phyloP scores from a whole-genome alignment of 495 filamentous ascomycete species.

The Daldinia decipiens region DNA sequence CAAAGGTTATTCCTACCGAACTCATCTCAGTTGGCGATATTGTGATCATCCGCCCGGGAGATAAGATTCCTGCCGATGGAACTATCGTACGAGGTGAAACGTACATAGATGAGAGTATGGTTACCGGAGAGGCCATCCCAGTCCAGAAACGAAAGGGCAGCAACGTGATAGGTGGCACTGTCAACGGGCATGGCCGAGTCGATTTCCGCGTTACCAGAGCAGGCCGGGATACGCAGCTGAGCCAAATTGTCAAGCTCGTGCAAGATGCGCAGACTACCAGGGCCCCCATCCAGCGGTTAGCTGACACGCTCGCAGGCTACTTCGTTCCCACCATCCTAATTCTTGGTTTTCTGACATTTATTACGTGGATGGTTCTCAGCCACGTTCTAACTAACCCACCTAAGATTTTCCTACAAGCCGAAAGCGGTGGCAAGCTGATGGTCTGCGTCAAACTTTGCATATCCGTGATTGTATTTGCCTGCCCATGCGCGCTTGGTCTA shows the following conservation, averaged over 20 bases:
- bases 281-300: constrained; percentile 94
- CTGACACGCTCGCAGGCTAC: constrained; percentile 89
- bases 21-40: constrained; percentile 95
- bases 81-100: constrained; percentile 87
- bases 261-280: constrained; percentile 95
- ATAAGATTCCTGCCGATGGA: constrained; percentile 96
- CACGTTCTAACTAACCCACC: constrained; percentile 83
- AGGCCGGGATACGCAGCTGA: constrained; percentile 93
- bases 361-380: constrained; percentile 94
- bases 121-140: constrained; percentile 95
- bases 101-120: constrained; percentile 98
- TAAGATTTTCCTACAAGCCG: constrained; percentile 83
- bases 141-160: constrained; percentile 86
- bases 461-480: constrained; percentile 98
- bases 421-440: constrained; percentile 89
- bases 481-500: constrained; percentile 93
- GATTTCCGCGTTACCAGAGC: constrained; percentile 95
- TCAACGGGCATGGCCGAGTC: constrained; percentile 90
- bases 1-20: constrained; percentile 89
- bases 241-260: constrained; percentile 96
- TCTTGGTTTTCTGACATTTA: constrained; percentile 86
- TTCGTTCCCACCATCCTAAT: constrained; percentile 91
- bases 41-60: constrained; percentile 90
- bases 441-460: constrained; percentile 98
- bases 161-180: constrained; percentile 90